Conservation (phyloP, 1,139 yeast species). For the Kurtzmaniella natalensis region DNA sequence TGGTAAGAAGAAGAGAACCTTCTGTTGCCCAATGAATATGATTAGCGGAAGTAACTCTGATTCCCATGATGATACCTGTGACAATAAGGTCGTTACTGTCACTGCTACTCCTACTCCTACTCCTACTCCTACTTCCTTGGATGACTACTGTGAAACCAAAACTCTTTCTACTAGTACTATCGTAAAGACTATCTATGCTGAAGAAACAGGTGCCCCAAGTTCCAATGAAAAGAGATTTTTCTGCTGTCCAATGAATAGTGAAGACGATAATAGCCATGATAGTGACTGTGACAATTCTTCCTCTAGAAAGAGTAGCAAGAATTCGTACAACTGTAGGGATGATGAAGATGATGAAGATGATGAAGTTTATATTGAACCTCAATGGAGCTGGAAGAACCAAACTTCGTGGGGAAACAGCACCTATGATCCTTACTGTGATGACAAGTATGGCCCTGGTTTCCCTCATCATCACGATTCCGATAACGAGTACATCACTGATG, state of each 20-base stretch:
- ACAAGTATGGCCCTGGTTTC: too few species aligned
- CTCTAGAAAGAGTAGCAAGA: too few species aligned
- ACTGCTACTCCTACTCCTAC: conserved; percentile 3
- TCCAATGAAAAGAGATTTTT: conserved; percentile 2
- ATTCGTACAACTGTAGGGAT: too few species aligned
- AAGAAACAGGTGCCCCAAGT: too few species aligned
- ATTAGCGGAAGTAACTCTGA: neutral
- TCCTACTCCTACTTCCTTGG: neutral
- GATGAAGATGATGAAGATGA: too few species aligned
- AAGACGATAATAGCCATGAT: neutral
- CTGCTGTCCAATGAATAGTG: neutral
- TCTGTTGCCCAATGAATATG: conserved; percentile 1
- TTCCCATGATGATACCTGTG: neutral
- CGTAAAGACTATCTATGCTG: neutral
- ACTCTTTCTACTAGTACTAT: neutral
- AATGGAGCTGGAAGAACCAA: too few species aligned
- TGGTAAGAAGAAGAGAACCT: neutral
- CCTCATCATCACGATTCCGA: too few species aligned
- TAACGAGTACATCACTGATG: too few species aligned
- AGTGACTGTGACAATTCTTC: neutral
- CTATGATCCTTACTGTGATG: too few species aligned
- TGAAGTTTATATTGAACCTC: too few species aligned
- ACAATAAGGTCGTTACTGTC: neutral
- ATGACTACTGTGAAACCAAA: neutral
- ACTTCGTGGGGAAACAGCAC: too few species aligned